Percentiles rank a stretch among this genome's conserved stretches.
These are phyloP conservation scores for Diutina mesorugosa DNA, from an alignment of 1,139 yeast species.

Conservation along the genomic window DNA sequence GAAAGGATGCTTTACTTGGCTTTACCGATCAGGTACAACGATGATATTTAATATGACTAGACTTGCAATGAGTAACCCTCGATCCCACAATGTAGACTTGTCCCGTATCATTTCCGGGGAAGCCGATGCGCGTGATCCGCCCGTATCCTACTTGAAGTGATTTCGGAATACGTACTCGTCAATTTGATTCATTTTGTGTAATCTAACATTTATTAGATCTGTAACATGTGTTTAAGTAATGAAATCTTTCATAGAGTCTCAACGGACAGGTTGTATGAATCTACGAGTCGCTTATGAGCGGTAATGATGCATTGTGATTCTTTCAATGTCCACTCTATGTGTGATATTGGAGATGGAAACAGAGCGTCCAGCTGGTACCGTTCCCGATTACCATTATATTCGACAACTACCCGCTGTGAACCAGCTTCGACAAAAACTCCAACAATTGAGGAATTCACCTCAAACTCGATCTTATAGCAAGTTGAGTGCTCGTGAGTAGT, in stretches of 20 bases:
- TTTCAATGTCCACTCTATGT: not conserved
- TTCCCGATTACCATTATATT: not conserved
- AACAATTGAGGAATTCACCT: not conserved
- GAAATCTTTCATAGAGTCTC: not conserved
- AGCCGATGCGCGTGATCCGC: too few relatives aligned
- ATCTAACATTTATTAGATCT: too few relatives aligned
- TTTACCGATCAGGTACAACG: too few relatives aligned
- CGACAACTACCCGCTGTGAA: not conserved
- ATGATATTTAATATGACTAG: too few relatives aligned
- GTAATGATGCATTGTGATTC: not conserved
- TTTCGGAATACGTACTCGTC: too few relatives aligned
- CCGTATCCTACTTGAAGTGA: too few relatives aligned
- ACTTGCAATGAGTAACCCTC: too few relatives aligned
- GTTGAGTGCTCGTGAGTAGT: not conserved
- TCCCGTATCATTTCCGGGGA: too few relatives aligned
- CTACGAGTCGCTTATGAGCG: not conserved
- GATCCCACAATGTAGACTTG: too few relatives aligned
- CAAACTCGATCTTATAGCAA: not conserved
- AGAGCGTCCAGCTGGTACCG: not conserved
- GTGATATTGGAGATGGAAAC: not conserved
- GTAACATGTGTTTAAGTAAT: too few relatives aligned
- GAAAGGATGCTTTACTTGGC: too few relatives aligned
- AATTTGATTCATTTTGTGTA: too few relatives aligned
- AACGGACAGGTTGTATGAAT: not conserved
- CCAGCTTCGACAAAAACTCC: not conserved